These are phyloP conservation scores for Solanum paucissectum DNA, from an alignment of 257 asterid genomes.

Conservation along the genomic window DNA sequence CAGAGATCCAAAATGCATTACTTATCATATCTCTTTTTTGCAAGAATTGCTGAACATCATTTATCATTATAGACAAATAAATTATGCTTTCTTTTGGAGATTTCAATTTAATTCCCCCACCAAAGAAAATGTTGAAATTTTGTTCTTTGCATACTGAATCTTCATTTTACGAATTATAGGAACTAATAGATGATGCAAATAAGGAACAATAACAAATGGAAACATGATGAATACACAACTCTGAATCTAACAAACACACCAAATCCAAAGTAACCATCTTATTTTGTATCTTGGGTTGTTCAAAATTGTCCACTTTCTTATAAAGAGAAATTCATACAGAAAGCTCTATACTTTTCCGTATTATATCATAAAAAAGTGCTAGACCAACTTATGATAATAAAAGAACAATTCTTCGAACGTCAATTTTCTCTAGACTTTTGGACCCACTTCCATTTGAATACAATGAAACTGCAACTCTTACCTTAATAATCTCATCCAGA, in stretches of 20 bases:
- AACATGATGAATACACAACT: background rate
- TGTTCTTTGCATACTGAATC: background rate
- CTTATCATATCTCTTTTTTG: background rate
- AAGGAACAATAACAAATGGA: background rate
- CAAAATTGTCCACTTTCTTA: background rate
- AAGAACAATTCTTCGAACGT: background rate
- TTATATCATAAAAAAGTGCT: background rate
- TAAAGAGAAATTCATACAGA: background rate
- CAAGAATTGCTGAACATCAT: background rate
- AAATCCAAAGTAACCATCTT: background rate
- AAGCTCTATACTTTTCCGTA: background rate
- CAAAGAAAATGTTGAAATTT: background rate
- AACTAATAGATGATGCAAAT: background rate
- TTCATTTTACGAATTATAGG: background rate
- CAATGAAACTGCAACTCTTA: background rate
- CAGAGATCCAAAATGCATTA: background rate
- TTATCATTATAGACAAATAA: background rate
- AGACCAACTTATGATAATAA: background rate
- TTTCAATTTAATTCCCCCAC: background rate
- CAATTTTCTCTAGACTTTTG: background rate
- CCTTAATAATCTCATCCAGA: background rate
- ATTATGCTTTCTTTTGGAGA: background rate
- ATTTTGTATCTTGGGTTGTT: background rate
- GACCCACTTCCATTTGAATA: background rate
- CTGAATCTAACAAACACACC: background rate